Base-by-base conservation (phyloP, 345 rosid species). In the Durio zibethinus region DNA sequence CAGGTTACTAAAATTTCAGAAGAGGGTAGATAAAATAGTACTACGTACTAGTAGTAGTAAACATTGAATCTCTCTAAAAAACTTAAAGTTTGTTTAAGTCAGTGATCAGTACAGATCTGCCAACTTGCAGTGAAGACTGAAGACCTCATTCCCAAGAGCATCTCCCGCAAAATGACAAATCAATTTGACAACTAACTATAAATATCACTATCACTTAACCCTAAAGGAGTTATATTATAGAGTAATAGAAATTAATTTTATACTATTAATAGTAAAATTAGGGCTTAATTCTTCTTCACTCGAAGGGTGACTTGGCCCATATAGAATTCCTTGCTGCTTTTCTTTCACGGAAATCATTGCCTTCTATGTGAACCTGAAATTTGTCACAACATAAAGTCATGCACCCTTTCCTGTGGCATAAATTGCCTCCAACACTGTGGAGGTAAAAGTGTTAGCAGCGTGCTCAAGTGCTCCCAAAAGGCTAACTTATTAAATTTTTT, bases 241-340 rank as follows among this genome's bases (percentile, higher is more conserved):
- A 23, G 62, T 23, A 57, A 4, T 10, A 59, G 63, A 1, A 27
- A 33, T 21, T 0, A 27, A 33, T 21, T 0, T 11, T 60, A 29
- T 11, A 14, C 36, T 33, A 33, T 4, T 33, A 4, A 3, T 29
- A 29, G 8, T 29, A 70, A 29, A 70, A 70, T 1, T 40, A 2
- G 7, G 75, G 43, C 11, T 9, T 14, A 62, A 62, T 18, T 50
- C 25, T 50, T 50, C 74, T 50, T 71, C 75, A 72, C 40, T 89
- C 87, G 69, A 86, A 85, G 72, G 88, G 88, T 82, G 93, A 85
- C 78, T 77, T 88, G 75, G 89, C 85, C 89, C 89, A 85, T 66
- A 87, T 83, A 74, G 89, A 92, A 82, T 84, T 89, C 89, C 92
- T 89, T 76, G 92, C 88, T 76, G 84, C 87, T 89, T 91, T 92